Evolutionary conservation across 2,329 filamentous ascomycete genomes (phyloP).

Genomic region (Curvularia spicifera): DNA sequence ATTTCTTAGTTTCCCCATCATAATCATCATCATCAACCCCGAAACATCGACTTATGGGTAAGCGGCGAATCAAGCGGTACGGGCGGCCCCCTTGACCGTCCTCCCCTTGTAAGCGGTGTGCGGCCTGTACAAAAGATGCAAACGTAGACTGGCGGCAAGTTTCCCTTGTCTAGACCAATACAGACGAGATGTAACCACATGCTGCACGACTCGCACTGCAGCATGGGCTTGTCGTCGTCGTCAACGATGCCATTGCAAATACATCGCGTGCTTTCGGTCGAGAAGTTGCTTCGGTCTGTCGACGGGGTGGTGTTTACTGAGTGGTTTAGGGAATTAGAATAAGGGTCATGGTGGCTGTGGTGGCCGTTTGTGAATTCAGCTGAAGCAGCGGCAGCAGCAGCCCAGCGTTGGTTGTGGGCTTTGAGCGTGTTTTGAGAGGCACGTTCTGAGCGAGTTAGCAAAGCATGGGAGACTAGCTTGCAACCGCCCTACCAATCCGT

Average conservation of each 20-base stretch:
- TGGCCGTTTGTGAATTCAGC: constrained; percentile 40
- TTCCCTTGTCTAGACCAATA: constrained; percentile 59
- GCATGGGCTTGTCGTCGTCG: constrained; percentile 63
- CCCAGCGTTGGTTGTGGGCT: constrained; percentile 56
- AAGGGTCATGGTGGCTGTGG: constrained; percentile 42
- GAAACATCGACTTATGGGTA: constrained; percentile 9
- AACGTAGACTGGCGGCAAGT: constrained; percentile 52
- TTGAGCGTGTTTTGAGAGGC: constrained; percentile 48
- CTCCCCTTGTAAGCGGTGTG: constrained; percentile 20
- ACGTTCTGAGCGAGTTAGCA: constrained; percentile 36
- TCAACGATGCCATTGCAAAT: constrained; percentile 58
- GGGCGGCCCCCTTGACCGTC: constrained; percentile 16
- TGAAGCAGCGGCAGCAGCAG: constrained; percentile 45
- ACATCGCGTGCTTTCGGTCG: constrained; percentile 61
- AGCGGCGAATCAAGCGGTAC: constrained; percentile 13
- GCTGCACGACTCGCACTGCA: constrained; percentile 69
- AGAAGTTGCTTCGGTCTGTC: constrained; percentile 60
- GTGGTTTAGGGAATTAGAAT: constrained; percentile 47
- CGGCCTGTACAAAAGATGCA: constrained; percentile 51
- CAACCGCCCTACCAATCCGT: constrained; percentile 39
- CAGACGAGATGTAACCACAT: constrained; percentile 68
- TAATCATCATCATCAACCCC: not conserved
- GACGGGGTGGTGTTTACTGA: constrained; percentile 61
- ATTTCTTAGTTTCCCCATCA: not conserved
- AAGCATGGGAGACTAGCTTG: constrained; percentile 6